Evolutionary conservation across 179 eudicot species (phyloP).

Genomic region (Heliamphora pulchella): DNA sequence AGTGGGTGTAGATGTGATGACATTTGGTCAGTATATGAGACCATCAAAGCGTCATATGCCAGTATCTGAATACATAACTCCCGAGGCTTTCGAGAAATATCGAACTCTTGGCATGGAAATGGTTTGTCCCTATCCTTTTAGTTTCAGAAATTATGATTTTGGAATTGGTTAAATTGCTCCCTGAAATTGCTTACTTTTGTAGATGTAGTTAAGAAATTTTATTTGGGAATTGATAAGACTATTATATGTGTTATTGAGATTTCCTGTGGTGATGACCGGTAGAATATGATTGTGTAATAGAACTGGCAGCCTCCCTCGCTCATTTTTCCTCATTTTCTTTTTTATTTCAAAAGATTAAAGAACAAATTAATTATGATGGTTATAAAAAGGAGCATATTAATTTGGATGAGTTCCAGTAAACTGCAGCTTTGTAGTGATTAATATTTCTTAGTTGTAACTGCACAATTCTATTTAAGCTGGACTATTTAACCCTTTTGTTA

Average conservation of each 20-base stretch:
- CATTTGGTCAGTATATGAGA: constrained; percentile 96
- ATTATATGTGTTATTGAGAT: neutral
- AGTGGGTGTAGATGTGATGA: constrained; percentile 97
- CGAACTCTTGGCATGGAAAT: constrained; percentile 81
- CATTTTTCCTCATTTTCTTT: neutral
- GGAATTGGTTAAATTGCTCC: neutral
- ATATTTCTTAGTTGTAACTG: neutral
- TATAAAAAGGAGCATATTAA: neutral
- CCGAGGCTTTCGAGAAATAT: constrained; percentile 84
- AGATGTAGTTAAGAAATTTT: neutral
- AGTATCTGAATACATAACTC: constrained; percentile 79
- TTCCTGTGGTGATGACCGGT: neutral
- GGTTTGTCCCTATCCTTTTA: constrained; percentile 39
- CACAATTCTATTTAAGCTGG: neutral
- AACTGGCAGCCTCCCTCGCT: neutral
- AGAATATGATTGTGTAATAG: neutral
- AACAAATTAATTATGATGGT: neutral
- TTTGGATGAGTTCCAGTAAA: neutral
- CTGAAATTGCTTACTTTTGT: neutral
- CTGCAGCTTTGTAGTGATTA: neutral
- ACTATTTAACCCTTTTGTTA: neutral
- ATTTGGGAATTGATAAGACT: neutral
- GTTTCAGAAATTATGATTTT: neutral
- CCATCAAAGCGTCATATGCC: constrained; percentile 97
- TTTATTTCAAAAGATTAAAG: neutral